Percentiles rank a stretch among this genome's conserved stretches.
phyloP scores from a whole-genome alignment of 1,284 basidiomycete species.

The Coniferiporia sulphurascens region DNA sequence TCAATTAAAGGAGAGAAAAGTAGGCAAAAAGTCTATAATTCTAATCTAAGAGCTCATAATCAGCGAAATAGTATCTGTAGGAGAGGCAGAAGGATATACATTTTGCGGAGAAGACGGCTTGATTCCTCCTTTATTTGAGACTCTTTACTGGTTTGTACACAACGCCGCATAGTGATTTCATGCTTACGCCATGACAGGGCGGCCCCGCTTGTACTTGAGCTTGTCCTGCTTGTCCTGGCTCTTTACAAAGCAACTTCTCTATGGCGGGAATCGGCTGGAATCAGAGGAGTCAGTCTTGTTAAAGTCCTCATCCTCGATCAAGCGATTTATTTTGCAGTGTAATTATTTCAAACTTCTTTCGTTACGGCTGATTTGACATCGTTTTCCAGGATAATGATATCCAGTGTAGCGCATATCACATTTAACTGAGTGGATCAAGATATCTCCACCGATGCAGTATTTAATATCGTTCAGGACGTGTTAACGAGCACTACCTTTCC shows the following conservation, averaged over 20 bases:
- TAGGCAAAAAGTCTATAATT: background rate
- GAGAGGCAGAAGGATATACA: background rate
- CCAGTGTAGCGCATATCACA: background rate
- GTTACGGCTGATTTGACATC: too few relatives aligned
- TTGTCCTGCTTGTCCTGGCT: constrained; percentile 1
- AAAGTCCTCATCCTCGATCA: background rate
- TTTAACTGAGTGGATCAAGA: background rate
- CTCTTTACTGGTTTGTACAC: background rate
- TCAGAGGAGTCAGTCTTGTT: background rate
- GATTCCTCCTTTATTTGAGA: background rate
- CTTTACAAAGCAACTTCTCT: background rate
- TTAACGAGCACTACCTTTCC: background rate
- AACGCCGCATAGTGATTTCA: background rate
- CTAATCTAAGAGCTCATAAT: background rate
- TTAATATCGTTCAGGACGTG: background rate
- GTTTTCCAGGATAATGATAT: too few relatives aligned
- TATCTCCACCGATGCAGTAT: background rate
- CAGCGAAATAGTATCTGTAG: background rate
- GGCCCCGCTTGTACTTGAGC: background rate
- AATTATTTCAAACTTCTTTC: background rate
- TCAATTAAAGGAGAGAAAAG: background rate
- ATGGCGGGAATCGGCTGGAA: background rate
- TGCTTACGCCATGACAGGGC: background rate
- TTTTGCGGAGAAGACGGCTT: too few relatives aligned
- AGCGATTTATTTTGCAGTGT: constrained; percentile 1